A percentile compares a stretch with the other conserved stretches of the same genome.
These are phyloP conservation scores for Erythrobasidium hasegawianum DNA, from an alignment of 1,284 basidiomycete species.

Conservation along the genomic window DNA sequence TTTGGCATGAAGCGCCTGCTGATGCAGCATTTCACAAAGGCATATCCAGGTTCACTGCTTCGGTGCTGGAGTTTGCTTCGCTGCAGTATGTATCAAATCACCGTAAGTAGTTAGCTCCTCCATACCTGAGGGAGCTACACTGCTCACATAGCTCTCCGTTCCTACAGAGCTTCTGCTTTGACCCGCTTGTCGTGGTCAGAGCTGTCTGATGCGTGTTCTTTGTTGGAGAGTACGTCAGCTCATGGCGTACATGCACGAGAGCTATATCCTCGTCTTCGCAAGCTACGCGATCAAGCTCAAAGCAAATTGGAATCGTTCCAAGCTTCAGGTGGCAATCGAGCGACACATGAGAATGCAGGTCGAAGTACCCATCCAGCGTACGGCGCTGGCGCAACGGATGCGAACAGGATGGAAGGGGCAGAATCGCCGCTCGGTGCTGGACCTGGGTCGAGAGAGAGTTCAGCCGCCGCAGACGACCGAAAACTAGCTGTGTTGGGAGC, in stretches of 20 bases:
- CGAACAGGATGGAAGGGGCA: background rate
- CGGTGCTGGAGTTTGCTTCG: slow-evolving; percentile 27
- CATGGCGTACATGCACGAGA: slow-evolving; percentile 29
- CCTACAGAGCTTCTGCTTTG: slow-evolving; percentile 29
- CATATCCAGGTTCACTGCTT: slow-evolving; percentile 31
- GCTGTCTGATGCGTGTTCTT: slow-evolving; percentile 18
- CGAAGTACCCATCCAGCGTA: background rate
- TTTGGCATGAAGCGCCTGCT: background rate
- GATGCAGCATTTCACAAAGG: background rate
- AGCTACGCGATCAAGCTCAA: slow-evolving; percentile 30
- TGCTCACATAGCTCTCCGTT: background rate
- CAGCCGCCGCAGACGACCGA: slow-evolving; percentile 8
- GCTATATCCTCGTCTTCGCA: slow-evolving; percentile 25
- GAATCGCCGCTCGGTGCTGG: background rate
- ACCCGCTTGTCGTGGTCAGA: slow-evolving; percentile 29
- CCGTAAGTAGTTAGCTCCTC: slow-evolving; percentile 16
- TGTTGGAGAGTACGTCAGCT: slow-evolving; percentile 14
- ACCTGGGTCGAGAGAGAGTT: background rate
- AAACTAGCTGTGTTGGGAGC: slow-evolving; percentile 24
- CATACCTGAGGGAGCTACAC: background rate
- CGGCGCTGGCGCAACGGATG: background rate
- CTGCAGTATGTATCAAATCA: slow-evolving; percentile 30
- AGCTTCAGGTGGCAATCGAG: background rate
- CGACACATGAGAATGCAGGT: background rate
- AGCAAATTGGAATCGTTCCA: slow-evolving; percentile 26